These are phyloP conservation scores for Kwoniella botswanensis DNA, from an alignment of 768 basidiomycete genomes.

Conservation along the genomic window DNA sequence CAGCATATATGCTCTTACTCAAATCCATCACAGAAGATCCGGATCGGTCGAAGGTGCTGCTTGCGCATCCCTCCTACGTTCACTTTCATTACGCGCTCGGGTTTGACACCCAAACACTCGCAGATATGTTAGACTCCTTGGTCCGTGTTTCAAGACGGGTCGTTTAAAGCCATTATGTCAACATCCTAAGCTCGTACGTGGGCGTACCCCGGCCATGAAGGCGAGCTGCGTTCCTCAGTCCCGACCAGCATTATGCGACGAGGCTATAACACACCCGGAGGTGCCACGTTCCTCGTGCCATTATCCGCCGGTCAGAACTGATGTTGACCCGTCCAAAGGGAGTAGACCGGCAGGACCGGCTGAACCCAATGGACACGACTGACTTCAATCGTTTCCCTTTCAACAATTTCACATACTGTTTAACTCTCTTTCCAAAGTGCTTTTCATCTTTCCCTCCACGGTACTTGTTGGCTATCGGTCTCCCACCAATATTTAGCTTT, in stretches of 20 bases:
- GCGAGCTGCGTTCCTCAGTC: slow-evolving; percentile 71
- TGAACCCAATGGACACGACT: slow-evolving; percentile 68
- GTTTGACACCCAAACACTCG: slow-evolving; percentile 79
- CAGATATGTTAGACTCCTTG: slow-evolving; percentile 84
- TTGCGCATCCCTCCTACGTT: slow-evolving; percentile 67
- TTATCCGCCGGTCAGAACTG: slow-evolving; percentile 69
- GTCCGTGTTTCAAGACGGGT: slow-evolving; percentile 85
- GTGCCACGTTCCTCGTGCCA: slow-evolving; percentile 68
- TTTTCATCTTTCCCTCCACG: slow-evolving; percentile 83
- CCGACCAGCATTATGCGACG: slow-evolving; percentile 65
- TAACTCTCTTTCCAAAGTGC: slow-evolving; percentile 80
- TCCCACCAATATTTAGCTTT: slow-evolving; percentile 82
- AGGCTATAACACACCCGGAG: slow-evolving; percentile 71
- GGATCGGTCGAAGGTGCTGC: slow-evolving; percentile 76
- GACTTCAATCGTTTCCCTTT: slow-evolving; percentile 78
- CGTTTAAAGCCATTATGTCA: slow-evolving; percentile 79
- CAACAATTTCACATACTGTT: slow-evolving; percentile 81
- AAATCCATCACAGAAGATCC: slow-evolving; percentile 74
- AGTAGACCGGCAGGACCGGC: slow-evolving; percentile 66
- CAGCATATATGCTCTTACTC: slow-evolving; percentile 82
- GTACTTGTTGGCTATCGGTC: slow-evolving; percentile 84
- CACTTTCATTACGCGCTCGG: slow-evolving; percentile 73
- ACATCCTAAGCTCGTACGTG: slow-evolving; percentile 72
- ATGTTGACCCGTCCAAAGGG: slow-evolving; percentile 70
- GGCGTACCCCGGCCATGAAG: slow-evolving; percentile 63